Evolutionary conservation across 2,329 filamentous ascomycete species (phyloP), one percentile per base, ranked within the genome.

Genomic region (Claviceps purpurea): DNA sequence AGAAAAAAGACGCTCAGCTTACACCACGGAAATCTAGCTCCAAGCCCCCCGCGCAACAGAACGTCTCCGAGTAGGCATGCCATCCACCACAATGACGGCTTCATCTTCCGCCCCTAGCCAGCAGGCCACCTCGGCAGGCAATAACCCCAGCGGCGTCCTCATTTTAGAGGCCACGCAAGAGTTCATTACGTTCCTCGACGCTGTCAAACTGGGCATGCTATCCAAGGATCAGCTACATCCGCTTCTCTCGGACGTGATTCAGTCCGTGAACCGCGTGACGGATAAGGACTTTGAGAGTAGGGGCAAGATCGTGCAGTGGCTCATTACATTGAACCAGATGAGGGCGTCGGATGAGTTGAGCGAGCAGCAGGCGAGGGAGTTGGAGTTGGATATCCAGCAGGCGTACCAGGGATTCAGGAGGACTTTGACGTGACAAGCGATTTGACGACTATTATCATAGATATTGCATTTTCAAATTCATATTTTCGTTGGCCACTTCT

Each of bases 261-360:
- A 96, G 63, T 90, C 89, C 2, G 91, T 96, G 57, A 97, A 97
- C 70, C 93, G 94, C 64, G 93, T 98, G 57, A 96, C 91, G 3
- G 89, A 95, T 65, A 81, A 84, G 56, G 91, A 97, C 62, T 98
- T 98, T 65, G 90, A 97, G 59, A 90, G 85, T 64, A 84, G 94
- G 59, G 89, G 87, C 60, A 97, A 97, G 76, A 97, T 98, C 60
- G 89, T 98, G 52, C 90, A 96, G 67, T 98, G 93, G 93, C 76
- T 98, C 58, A 98, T 98, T 61, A 86, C 88, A 6, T 74, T 98
- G 57, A 98, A 98, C 65, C 90, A 96, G 70, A 97, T 98, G 93
- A 88, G 88, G 64, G 93, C 90, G 8, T 89, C 89, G 1, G 90
- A 97, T 62, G 89, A 95, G 66, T 69, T 98, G 59, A 84, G 79